Evolutionary conservation across 148 eudicot species (phyloP), one percentile per base, ranked within the genome.

Genomic region (Chenopodium berlandieri): DNA sequence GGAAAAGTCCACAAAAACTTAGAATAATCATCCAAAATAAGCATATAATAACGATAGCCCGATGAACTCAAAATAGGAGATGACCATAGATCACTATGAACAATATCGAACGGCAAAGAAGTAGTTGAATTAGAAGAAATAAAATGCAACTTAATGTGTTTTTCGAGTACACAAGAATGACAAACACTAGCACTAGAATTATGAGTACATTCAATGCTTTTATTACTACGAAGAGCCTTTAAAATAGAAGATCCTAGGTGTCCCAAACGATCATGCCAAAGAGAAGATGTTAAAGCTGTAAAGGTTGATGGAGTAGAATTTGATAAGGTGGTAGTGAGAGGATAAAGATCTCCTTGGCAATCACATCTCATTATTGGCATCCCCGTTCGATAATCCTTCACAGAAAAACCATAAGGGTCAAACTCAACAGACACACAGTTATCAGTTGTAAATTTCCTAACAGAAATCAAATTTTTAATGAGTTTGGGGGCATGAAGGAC

Each of bases 181-280:
- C 67, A n/a, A 72, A 72, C 19, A 20, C 11, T 19, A 17, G 22
- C 19, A 22, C 27, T 9, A 44, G 11, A 2, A 31, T 4, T 4
- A 7, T 20, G 2, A 75, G 12, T 75, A 75, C 78, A 75, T 13
- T 31, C 5, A 75, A 75, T 75, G 1, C 22, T 27, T 56, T 75
- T 75, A 58, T 75, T 75, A 30, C 40, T 27, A 2, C 46, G 22
- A 56, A 75, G 27, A 56, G 65, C 13, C 10, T 70, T 34, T 10
- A 70, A 70, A 70, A 32, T 13, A 1, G 73, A 19, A 10, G 16
- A 5, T 0, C 78, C 37, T 0, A 48, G 65, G 13, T 75, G 77
- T 2, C 77, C 77, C 34, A 75, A 58, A 0, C 46, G 77, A 27
- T 75, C 77, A 52, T 75, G 77, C 65, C 77, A 75, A 27, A 75